Evolutionary conservation across 805 yeast species (phyloP).

Genomic region (Blastobotrys mokoenaii): DNA sequence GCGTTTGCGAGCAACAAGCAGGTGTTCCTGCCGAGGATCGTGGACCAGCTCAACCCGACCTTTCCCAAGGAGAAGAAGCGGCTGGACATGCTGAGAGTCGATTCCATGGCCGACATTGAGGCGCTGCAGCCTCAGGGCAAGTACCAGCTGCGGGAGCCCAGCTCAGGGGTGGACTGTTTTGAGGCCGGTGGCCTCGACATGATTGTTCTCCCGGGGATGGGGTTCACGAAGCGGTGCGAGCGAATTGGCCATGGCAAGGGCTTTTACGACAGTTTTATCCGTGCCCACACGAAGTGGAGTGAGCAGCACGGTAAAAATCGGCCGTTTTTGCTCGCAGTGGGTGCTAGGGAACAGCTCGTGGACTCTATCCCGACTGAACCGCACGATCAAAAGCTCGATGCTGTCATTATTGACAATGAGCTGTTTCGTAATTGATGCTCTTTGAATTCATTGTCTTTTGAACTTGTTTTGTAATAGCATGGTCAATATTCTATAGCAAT

Average conservation of each 20-base stretch:
- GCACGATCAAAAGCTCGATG: conserved; percentile 58
- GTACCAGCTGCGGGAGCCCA: conserved; percentile 63
- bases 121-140: conserved; percentile 57
- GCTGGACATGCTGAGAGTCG: conserved; percentile 51
- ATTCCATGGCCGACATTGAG: conserved; percentile 34
- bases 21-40: conserved; percentile 31
- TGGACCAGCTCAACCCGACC: conserved; percentile 44
- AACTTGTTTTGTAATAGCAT: too few relatives aligned
- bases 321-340: conserved; percentile 46
- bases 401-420: conserved; percentile 37
- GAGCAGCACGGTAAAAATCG: conserved; percentile 3
- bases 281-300: conserved; percentile 34
- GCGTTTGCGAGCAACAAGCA: conserved; percentile 37
- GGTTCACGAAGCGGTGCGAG: conserved; percentile 44
- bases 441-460: too few relatives aligned
- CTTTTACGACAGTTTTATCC: conserved; percentile 71
- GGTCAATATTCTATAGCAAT: too few relatives aligned
- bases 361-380: conserved; percentile 44
- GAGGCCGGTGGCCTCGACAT: conserved; percentile 49
- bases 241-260: conserved; percentile 94
- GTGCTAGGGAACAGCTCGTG: conserved; percentile 56
- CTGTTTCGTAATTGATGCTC: conserved; percentile 11
- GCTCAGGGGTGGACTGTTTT: conserved; percentile 5
- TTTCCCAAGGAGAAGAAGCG: conserved; percentile 29
- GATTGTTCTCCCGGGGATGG: conserved; percentile 79